Base-by-base conservation (phyloP, 179 eudicot species). In the Gypsophila paniculata region DNA sequence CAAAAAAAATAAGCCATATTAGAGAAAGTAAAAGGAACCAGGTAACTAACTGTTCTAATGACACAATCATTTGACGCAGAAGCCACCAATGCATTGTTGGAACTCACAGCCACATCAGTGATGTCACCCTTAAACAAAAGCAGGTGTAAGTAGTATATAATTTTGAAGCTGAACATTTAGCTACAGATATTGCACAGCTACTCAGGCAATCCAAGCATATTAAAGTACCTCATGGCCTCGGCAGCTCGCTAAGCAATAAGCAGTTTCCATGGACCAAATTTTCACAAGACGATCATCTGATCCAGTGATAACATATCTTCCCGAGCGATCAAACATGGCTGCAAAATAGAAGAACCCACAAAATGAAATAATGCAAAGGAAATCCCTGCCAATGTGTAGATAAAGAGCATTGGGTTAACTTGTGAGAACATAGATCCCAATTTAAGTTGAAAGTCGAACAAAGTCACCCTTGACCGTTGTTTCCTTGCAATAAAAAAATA, bases 221-320 rank as follows among this genome's bases (percentile, higher is more conserved):
- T 78, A 72, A 85, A 89, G 74, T 82, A 93, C 96, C 80, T 90
- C 97, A 80, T 93, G 98, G 49, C 96, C 98, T 73, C 96, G 97
- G 69, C 96, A 93, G 86, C 98, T 93, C 52, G 96, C 91, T 85
- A 93, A 84, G 84, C 91, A 87, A 83, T 83, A 86, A 51, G 96
- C 96, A 71, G 93, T 91, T 84, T 93, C 98, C 97, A 88, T 90
- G 73, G 96, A 90, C 97, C 97, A 91, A 72, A 92, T 86, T 68
- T 94, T 94, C 14, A 94, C 91, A 74, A 88, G 97, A 65, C 91
- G 94, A 57, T 90, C 93, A 78, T 94, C 96, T 42, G 97, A 87
- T 70, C 97, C 98, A 81, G 98, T 93, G 48, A 91, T 91, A 53
- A 91, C 98, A 82, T 80, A 91, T 84, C 97, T 86, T 65, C 98